Evolutionary conservation across 2,329 filamentous ascomycete genomes (phyloP).

Genomic region (Sclerotinia glacialis): DNA sequence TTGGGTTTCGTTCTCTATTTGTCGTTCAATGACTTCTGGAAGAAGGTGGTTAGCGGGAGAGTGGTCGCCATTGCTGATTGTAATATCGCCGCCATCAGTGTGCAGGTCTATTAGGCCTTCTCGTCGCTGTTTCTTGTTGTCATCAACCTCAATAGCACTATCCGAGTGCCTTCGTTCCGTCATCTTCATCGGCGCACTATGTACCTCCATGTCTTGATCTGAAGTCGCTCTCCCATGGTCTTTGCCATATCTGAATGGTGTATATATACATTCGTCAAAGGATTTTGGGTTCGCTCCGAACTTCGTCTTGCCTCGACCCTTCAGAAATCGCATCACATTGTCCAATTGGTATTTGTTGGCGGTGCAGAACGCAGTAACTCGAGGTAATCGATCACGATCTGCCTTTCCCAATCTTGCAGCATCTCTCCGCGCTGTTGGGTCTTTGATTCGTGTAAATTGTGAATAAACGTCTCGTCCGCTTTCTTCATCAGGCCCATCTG

Average conservation of each 20-base stretch:
- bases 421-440: slow-evolving; percentile 87
- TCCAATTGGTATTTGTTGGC: slow-evolving; percentile 90
- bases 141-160: slow-evolving; percentile 66
- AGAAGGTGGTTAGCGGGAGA: slow-evolving; percentile 26
- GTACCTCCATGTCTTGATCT: slow-evolving; percentile 33
- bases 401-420: slow-evolving; percentile 91
- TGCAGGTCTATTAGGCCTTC: slow-evolving; percentile 65
- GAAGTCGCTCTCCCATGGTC: slow-evolving; percentile 37
- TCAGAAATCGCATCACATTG: slow-evolving; percentile 83
- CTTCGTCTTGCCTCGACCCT: slow-evolving; percentile 73
- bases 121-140: slow-evolving; percentile 52
- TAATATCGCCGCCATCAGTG: slow-evolving; percentile 38
- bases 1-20: slow-evolving; percentile 42
- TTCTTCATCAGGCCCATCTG: slow-evolving; percentile 78
- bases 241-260: slow-evolving; percentile 78
- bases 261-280: slow-evolving; percentile 97
- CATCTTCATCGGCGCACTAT: slow-evolving; percentile 41
- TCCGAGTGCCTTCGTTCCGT: slow-evolving; percentile 73
- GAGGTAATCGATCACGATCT: slow-evolving; percentile 78
- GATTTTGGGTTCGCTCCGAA: slow-evolving; percentile 77
- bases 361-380: slow-evolving; percentile 96
- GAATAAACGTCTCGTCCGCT: slow-evolving; percentile 94
- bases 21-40: slow-evolving; percentile 31
- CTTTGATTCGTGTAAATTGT: slow-evolving; percentile 96
- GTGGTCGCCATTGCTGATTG: slow-evolving; percentile 39